Base-by-base conservation (phyloP, 164 flowering plant species). In the Dillenia turbinata region DNA sequence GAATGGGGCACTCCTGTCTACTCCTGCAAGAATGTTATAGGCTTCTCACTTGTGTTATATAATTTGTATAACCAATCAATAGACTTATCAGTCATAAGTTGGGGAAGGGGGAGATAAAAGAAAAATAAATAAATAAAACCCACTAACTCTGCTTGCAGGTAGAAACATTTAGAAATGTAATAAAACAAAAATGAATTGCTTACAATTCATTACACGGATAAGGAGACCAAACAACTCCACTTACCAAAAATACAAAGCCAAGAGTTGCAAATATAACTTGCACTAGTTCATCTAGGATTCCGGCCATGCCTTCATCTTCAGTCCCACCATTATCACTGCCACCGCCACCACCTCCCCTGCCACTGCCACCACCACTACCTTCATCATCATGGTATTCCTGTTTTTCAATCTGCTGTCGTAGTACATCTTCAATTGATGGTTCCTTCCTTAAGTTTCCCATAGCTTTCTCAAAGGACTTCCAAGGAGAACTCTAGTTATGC, bases 201-300 rank as follows among this genome's bases (percentile, higher is more conserved):
- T 33, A 5, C 40, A 33, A 33, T 33, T 33, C 40, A 33, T 33
- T 33, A 33, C 40, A 33, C 5, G 40, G 40, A 5, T 33, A 33
- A 33, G 8, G 17, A 26, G 52, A 12, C 44, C 40, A 54, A 12
- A 54, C 12, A 24, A 6, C 13, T 7, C 59, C 19, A 8, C 9
- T 62, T 84, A 88, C 97, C 90, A 89, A 52, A 72, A 83, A 75
- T 58, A 86, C 64, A 52, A 92, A 74, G 54, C 81, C 92, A 48
- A 72, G 1, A 33, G 88, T 84, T 54, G 94, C 97, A 50, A 89
- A 69, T 50, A 83, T 19, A 60, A 83, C 92, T 87, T 92, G 96
- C 52, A 74, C 6, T n/a, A 78, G 46, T 74, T 89, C 96, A 70
- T 87, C 89, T 49, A 74, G 17, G 22, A 70, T 64, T 17, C 79